Base-by-base conservation (phyloP, 2,329 filamentous ascomycete species). In the Colletotrichum lini region DNA sequence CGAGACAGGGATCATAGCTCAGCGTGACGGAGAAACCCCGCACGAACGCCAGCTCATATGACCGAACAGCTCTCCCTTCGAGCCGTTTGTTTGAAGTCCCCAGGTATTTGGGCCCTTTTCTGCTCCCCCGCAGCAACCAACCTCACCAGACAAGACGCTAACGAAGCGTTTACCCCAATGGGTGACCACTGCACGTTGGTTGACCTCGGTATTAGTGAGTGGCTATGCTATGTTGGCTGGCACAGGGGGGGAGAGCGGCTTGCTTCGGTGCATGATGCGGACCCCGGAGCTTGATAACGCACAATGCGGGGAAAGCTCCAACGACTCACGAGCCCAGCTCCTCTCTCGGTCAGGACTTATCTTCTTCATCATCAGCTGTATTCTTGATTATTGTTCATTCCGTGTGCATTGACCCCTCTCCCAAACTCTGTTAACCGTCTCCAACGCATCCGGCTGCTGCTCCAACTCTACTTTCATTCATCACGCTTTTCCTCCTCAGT, bases 121-220 rank as follows among this genome's bases (percentile, higher is more conserved):
- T 15, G 3, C 18, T 13, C 45, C 45, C 50, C 65, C 62, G 35
- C 68, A 54, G 52, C 58, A 45, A 53, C 40, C 50, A 30, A 56
- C n/a, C 23, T 35, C 12, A 16, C 38, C 7, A 54, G 49, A 21
- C 6, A 26, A 45, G 52, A 30, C 64, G 58, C 58, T 69, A 69
- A 63, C 59, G 69, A 54, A 54, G 15, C 52, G 53, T 30, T 68
- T 69, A 72, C 69, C 69, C 69, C 69, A 64, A 63, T 58, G 15
- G 53, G 58, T 15, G 62, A 50, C 54, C 56, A 12, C 18, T 21
- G 38, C 63, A 67, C 49, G 49, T 26, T 26, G 52, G 16, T 23
- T 12, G 54, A 60, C 68, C 68, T 71, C 58, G 68, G 68, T 23
- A 35, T 16, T 8, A 21, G n/a, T 40, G 26, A 61, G 18, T 26